A percentile compares a stretch with the other conserved stretches of the same genome.
Conservation (phyloP, 1,284 basidiomycete genomes). For the Malassezia cuniculi region DNA sequence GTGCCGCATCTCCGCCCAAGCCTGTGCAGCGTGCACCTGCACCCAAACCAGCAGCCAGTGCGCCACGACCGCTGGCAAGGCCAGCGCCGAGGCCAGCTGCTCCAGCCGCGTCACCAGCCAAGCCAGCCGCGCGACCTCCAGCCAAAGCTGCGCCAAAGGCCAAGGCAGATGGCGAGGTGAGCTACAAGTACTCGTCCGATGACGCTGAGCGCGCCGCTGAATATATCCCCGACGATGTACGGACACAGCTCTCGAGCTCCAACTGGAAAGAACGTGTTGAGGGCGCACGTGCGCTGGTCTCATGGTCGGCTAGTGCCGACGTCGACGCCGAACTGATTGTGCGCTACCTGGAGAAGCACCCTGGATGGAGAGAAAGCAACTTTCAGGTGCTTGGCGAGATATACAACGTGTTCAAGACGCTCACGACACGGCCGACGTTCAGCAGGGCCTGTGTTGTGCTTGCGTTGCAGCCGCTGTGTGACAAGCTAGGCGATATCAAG, state of each 20-base stretch:
- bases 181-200: conserved; percentile 79
- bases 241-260: conserved; percentile 63
- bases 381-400: conserved; percentile 56
- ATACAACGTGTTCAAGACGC: conserved; percentile 24
- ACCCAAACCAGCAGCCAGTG: conserved; percentile 16
- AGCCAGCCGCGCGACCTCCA: conserved; percentile 41
- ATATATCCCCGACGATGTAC: conserved; percentile 60
- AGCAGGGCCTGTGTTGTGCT: conserved; percentile 73
- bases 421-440: conserved; percentile 61
- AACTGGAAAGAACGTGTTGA: conserved; percentile 89
- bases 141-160: conserved; percentile 51
- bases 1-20: conserved; percentile 46
- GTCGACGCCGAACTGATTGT: conserved; percentile 81
- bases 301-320: conserved; percentile 61
- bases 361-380: conserved; percentile 93
- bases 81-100: conserved; percentile 48
- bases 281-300: conserved; percentile 69
- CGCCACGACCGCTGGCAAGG: not conserved
- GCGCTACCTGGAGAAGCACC: conserved; percentile 76
- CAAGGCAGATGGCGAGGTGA: conserved; percentile 61
- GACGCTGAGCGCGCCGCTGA: conserved; percentile 77
- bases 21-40: conserved; percentile 46
- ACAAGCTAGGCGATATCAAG: conserved; percentile 93
- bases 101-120: conserved; percentile 46
- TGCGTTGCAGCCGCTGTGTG: conserved; percentile 68